Percentiles rank a stretch among this genome's conserved stretches.
phyloP scores from a whole-genome alignment of 768 basidiomycete species.

The Leccinum boreale region DNA sequence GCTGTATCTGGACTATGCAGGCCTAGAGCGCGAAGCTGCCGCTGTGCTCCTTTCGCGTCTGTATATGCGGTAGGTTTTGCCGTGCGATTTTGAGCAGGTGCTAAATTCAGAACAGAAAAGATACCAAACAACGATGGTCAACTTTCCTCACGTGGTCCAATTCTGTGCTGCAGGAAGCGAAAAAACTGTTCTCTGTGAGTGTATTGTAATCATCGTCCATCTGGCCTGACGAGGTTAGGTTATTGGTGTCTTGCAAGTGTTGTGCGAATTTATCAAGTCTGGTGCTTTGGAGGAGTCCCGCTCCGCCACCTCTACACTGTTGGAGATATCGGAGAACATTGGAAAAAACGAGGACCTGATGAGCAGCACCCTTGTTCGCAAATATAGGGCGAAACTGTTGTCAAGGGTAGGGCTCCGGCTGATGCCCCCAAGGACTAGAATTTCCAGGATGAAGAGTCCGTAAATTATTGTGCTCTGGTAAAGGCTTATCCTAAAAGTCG shows the following conservation, averaged over 20 bases:
- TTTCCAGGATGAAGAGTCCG: slow-evolving; percentile 42
- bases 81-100: neutral
- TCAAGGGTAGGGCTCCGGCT: slow-evolving; percentile 62
- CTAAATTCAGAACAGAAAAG: slow-evolving; percentile 45
- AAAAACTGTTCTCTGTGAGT: slow-evolving; percentile 52
- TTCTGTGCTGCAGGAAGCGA: slow-evolving; percentile 35
- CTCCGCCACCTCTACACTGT: slow-evolving; percentile 40
- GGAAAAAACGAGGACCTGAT: slow-evolving; percentile 39
- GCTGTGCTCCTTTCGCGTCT: slow-evolving; percentile 77
- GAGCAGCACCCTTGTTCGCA: slow-evolving; percentile 65
- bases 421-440: slow-evolving; percentile 46
- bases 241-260: slow-evolving; percentile 64
- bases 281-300: slow-evolving; percentile 54
- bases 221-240: slow-evolving; percentile 38
- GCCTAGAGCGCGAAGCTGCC: slow-evolving; percentile 83
- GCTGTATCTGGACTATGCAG: slow-evolving; percentile 58
- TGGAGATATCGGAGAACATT: slow-evolving; percentile 44
- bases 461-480: slow-evolving; percentile 19
- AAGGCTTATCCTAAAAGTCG: slow-evolving; percentile 20
- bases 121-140: slow-evolving; percentile 47
- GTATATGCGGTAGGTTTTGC: slow-evolving; percentile 63
- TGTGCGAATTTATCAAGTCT: slow-evolving; percentile 69
- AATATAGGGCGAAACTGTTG: slow-evolving; percentile 63
- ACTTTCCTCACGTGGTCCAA: slow-evolving; percentile 51
- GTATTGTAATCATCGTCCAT: neutral